Base-by-base conservation (phyloP, 2,329 filamentous ascomycete genomes). In the Nemania sp. region DNA sequence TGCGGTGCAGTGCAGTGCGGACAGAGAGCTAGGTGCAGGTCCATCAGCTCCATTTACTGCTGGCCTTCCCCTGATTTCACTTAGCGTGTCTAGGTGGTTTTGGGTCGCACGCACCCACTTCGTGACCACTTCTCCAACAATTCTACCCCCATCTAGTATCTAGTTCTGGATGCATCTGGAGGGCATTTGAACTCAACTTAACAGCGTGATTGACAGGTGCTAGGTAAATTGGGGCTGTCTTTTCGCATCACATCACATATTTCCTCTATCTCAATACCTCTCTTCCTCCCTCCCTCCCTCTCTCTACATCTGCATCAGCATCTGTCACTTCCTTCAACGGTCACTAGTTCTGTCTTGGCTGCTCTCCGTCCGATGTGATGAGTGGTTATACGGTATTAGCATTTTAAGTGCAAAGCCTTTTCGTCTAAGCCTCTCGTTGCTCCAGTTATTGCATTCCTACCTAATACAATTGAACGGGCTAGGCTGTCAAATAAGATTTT, bases 391-490 rank as follows among this genome's bases (percentile, higher is more conserved):
- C 11, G 32, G 8, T 43, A 15, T 6, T 7, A 56, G 55, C 41
- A 56, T 43, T 24, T 43, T 57, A 15, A 43, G 52, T 55, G 55
- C 47, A 43, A 66, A 60, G 41, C 29, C 41, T 47, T 41, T 64
- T 55, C 13, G 52, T 63, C 59, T 57, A 56, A 63, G 51, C 54
- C 53, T 66, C 63, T 45, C 35, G 29, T 53, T 61, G 62, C 62
- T 52, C 56, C 66, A 57, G 43, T 65, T 61, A 58, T 64, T 64
- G 64, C 64, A 67, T 69, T 53, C 56, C 45, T 65, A 64, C 61
- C 61, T 43, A 54, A 15, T 24, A 32, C 24, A 29, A 22, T 38
- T 27, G 11, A n/a, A 51, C 41, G n/a, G 41, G 55, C 55, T 32
- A 38, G 55, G 13, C 38, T 65, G 56, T 61, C 57, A 57, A 56